Evolutionary conservation across 2,329 filamentous ascomycete species (phyloP).

Genomic region (Diaporthe sp.): DNA sequence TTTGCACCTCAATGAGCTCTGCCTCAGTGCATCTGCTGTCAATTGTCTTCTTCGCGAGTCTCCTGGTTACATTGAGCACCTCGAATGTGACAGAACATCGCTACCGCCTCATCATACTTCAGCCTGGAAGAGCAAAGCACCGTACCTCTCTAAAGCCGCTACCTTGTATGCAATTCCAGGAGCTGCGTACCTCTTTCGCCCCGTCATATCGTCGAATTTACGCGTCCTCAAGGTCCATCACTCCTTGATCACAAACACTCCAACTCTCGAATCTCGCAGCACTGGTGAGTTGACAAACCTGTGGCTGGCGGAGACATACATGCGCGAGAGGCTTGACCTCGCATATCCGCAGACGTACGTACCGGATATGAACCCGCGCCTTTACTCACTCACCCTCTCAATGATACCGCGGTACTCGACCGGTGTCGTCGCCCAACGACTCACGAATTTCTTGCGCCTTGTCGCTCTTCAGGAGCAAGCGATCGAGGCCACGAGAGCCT

Average conservation of each 20-base stretch:
- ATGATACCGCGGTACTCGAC: slow-evolving; percentile 66
- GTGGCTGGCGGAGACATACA: slow-evolving; percentile 60
- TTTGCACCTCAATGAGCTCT: slow-evolving; percentile 65
- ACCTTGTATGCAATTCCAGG: slow-evolving; percentile 60
- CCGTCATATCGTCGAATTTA: slow-evolving; percentile 67
- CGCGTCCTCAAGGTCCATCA: slow-evolving; percentile 69
- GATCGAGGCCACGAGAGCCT: slow-evolving; percentile 51
- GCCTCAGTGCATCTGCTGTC: slow-evolving; percentile 59
- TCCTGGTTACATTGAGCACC: slow-evolving; percentile 63
- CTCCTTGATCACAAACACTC: slow-evolving; percentile 69
- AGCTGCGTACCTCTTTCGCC: slow-evolving; percentile 63
- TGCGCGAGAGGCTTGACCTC: slow-evolving; percentile 58
- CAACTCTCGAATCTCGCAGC: slow-evolving; percentile 56
- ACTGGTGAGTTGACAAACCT: slow-evolving; percentile 53
- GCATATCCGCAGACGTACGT: slow-evolving; percentile 63
- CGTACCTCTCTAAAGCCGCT: slow-evolving; percentile 49
- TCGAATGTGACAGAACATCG: slow-evolving; percentile 61
- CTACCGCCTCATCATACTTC: slow-evolving; percentile 49
- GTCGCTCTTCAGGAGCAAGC: slow-evolving; percentile 63
- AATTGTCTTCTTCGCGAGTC: slow-evolving; percentile 58
- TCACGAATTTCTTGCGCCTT: slow-evolving; percentile 62
- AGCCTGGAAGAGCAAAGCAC: slow-evolving; percentile 33
- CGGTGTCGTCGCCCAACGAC: slow-evolving; percentile 62
- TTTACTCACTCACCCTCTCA: slow-evolving; percentile 67
- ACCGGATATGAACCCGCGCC: slow-evolving; percentile 69